Percentiles rank a stretch among this genome's conserved stretches.
phyloP scores from a whole-genome alignment of 2,329 filamentous ascomycete species.

The Calonectria montana region DNA sequence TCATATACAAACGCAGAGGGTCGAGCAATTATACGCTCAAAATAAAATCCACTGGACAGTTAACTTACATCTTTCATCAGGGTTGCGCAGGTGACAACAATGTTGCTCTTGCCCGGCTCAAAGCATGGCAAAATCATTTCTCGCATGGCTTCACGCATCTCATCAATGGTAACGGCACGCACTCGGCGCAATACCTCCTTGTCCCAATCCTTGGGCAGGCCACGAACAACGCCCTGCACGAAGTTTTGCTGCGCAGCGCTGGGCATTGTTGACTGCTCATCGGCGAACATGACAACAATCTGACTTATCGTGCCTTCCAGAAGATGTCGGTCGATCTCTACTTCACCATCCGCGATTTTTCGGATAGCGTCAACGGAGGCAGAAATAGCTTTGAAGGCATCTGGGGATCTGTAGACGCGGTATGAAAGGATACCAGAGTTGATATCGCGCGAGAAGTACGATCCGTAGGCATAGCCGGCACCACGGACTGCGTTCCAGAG shows the following conservation, averaged over 20 bases:
- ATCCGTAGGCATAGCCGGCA: slow-evolving; percentile 92
- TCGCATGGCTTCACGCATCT: slow-evolving; percentile 80
- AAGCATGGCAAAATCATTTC: slow-evolving; percentile 86
- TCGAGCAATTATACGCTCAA: slow-evolving; percentile 29
- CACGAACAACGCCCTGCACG: slow-evolving; percentile 81
- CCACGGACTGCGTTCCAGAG: slow-evolving; percentile 95
- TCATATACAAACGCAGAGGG: neutral
- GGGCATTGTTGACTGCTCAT: slow-evolving; percentile 88
- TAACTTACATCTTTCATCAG: slow-evolving; percentile 82
- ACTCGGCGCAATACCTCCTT: slow-evolving; percentile 82
- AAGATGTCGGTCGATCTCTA: slow-evolving; percentile 80
- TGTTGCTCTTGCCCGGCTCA: slow-evolving; percentile 80
- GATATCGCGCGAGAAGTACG: slow-evolving; percentile 80
- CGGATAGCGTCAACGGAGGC: slow-evolving; percentile 81
- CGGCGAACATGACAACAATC: slow-evolving; percentile 87
- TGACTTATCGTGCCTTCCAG: slow-evolving; percentile 91
- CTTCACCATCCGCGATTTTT: slow-evolving; percentile 77
- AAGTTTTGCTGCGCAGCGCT: slow-evolving; percentile 87
- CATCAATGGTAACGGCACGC: slow-evolving; percentile 77
- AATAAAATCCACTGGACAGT: neutral
- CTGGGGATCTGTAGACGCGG: slow-evolving; percentile 89
- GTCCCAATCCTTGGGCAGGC: slow-evolving; percentile 81
- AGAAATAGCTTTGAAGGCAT: slow-evolving; percentile 86
- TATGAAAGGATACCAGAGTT: slow-evolving; percentile 86
- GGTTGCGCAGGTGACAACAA: slow-evolving; percentile 89